Percentiles rank a stretch among this genome's conserved stretches.
These are phyloP conservation scores for Phaeophleospora eucalypticola DNA, from an alignment of 2,329 filamentous ascomycete species.

Conservation along the genomic window DNA sequence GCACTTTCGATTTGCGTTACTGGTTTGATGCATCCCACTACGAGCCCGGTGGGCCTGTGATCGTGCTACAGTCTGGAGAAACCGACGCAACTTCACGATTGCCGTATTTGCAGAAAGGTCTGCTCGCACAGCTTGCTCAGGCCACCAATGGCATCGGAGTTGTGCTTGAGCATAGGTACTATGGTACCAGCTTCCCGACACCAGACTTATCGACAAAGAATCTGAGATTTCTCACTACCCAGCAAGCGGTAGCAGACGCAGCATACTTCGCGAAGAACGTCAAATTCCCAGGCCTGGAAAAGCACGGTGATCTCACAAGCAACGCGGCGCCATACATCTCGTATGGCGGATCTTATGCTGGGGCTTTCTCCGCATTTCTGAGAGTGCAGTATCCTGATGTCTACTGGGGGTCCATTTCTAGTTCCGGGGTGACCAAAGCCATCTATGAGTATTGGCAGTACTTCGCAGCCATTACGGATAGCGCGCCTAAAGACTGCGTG, in stretches of 20 bases:
- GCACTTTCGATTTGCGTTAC: slow-evolving; percentile 67
- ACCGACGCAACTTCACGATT: slow-evolving; percentile 60
- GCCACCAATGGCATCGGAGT: slow-evolving; percentile 72
- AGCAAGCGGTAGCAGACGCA: slow-evolving; percentile 76
- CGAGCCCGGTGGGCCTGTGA: slow-evolving; percentile 71
- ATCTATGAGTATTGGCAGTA: slow-evolving; percentile 69
- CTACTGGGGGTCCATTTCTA: slow-evolving; percentile 75
- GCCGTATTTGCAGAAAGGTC: slow-evolving; percentile 71
- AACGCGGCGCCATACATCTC: slow-evolving; percentile 66
- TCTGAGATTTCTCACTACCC: slow-evolving; percentile 76
- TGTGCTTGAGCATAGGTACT: slow-evolving; percentile 83
- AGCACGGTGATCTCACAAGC: slow-evolving; percentile 60
- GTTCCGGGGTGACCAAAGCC: slow-evolving; percentile 70
- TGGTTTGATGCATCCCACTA: slow-evolving; percentile 80
- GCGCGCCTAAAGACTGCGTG: slow-evolving; percentile 61
- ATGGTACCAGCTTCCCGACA: slow-evolving; percentile 70
- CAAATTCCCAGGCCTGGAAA: slow-evolving; percentile 64
- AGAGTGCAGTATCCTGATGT: slow-evolving; percentile 72
- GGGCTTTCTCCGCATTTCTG: slow-evolving; percentile 71
- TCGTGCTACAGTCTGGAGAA: slow-evolving; percentile 72
- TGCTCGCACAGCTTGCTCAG: slow-evolving; percentile 65
- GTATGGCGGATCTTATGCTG: slow-evolving; percentile 82
- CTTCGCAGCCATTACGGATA: slow-evolving; percentile 55
- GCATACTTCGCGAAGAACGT: slow-evolving; percentile 75
- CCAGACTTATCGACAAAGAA: slow-evolving; percentile 63